Percentiles rank a stretch among this genome's conserved stretches.
Conservation (phyloP, 345 rosid species). For the Eutrema japonicum region DNA sequence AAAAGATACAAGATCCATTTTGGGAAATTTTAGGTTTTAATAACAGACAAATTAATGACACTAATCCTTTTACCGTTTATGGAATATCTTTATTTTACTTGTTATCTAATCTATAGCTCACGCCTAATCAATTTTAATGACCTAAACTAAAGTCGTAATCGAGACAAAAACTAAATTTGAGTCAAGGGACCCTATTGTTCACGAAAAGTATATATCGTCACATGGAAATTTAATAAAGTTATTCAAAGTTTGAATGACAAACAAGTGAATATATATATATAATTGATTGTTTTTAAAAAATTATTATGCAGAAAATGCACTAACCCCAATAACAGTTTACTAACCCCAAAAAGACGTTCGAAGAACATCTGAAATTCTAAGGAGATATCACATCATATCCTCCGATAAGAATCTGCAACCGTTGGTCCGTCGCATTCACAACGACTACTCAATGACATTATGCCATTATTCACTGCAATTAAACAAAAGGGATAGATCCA, state of each 20-base stretch:
- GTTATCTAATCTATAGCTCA: background rate
- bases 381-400: slow-evolving; percentile 39
- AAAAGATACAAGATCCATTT: background rate
- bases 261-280: slow-evolving; percentile 19
- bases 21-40: background rate
- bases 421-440: slow-evolving; percentile 43
- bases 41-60: background rate
- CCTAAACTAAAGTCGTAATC: slow-evolving; percentile 32
- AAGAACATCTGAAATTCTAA: slow-evolving; percentile 19
- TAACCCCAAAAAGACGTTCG: slow-evolving; percentile 35
- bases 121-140: slow-evolving; percentile 4
- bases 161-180: slow-evolving; percentile 29
- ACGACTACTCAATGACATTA: slow-evolving; percentile 37
- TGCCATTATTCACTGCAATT: slow-evolving; percentile 10
- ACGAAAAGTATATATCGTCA: slow-evolving; percentile 42
- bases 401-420: slow-evolving; percentile 21
- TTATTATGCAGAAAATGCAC: slow-evolving; percentile 8
- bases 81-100: background rate
- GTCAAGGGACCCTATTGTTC: slow-evolving; percentile 39
- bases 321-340: slow-evolving; percentile 18
- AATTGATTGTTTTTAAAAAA: background rate
- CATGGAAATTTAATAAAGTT: slow-evolving; percentile 38
- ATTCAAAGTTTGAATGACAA: slow-evolving; percentile 43
- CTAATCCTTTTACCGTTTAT: slow-evolving; percentile 1
- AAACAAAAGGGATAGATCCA: slow-evolving; percentile 39